Evolutionary conservation across 2,329 filamentous ascomycete genomes (phyloP).

Genomic region (Xylariomycetidae sp.): DNA sequence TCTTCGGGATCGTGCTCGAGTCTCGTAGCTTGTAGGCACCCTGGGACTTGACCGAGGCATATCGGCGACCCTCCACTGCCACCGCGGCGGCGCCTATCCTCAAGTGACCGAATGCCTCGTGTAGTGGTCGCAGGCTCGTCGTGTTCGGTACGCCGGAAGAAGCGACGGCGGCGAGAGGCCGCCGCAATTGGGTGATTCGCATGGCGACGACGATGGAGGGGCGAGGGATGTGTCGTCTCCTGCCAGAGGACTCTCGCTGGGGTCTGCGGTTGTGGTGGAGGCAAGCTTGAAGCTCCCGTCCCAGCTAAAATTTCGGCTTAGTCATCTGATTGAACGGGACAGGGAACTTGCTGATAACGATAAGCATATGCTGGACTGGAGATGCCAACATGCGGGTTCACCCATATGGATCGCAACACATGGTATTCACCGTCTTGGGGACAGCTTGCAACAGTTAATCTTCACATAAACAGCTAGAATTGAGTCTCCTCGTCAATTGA

Average conservation of each 20-base stretch:
- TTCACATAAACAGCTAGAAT: not conserved
- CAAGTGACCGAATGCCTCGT: conserved; percentile 25
- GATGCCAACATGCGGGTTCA: too few species aligned
- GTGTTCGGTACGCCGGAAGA: conserved; percentile 20
- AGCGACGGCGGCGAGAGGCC: conserved; percentile 35
- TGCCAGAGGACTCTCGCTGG: too few species aligned
- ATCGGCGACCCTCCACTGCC: conserved; percentile 43
- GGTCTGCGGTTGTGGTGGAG: too few species aligned
- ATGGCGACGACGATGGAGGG: conserved; percentile 23
- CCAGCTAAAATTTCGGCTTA: conserved; percentile 34
- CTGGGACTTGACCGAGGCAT: conserved; percentile 57
- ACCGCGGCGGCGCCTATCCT: conserved; percentile 22
- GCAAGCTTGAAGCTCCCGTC: too few species aligned
- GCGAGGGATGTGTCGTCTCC: too few species aligned
- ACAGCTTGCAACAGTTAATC: too few species aligned
- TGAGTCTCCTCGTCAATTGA: too few species aligned
- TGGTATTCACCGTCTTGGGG: too few species aligned
- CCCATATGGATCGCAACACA: not conserved
- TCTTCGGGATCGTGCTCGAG: conserved; percentile 63
- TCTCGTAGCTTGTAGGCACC: conserved; percentile 60
- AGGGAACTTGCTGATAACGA: conserved; percentile 14
- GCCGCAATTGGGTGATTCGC: conserved; percentile 38
- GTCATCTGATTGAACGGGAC: conserved; percentile 18
- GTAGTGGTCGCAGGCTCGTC: conserved; percentile 28
- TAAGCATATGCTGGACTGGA: conserved; percentile 13